A percentile compares a stretch with the other conserved stretches of the same genome.
These are phyloP conservation scores for Metschnikowia similis DNA, from an alignment of 805 yeast species.

Conservation along the genomic window DNA sequence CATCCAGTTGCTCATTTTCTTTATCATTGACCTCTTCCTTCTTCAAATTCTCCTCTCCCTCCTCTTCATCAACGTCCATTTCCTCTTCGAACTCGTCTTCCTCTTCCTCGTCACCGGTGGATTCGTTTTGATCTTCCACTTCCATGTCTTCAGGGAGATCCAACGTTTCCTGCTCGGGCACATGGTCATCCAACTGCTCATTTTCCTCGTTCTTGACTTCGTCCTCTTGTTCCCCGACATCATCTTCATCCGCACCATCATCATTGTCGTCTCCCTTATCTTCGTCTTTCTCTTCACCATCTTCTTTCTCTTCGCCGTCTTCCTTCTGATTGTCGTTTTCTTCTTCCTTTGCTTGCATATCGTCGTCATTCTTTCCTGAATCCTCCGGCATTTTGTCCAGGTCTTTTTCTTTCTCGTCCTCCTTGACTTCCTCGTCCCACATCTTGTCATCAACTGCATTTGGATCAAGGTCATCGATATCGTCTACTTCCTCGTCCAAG, in stretches of 20 bases:
- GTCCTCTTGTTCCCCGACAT: constrained; percentile 80
- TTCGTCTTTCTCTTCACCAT: constrained; percentile 41
- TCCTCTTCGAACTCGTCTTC: constrained; percentile 19
- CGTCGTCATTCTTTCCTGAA: constrained; percentile 47
- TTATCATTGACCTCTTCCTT: constrained; percentile 18
- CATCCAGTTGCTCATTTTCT: constrained; percentile 16
- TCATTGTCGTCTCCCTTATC: constrained; percentile 36
- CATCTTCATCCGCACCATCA: constrained; percentile 59
- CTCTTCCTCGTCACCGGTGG: constrained; percentile 34
- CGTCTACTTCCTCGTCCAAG: constrained; percentile 84
- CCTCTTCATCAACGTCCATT: constrained; percentile 11
- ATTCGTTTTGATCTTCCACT: constrained; percentile 73
- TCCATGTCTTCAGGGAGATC: constrained; percentile 92
- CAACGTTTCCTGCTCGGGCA: constrained; percentile 79
- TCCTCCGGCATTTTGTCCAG: constrained; percentile 65
- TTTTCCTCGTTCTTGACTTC: constrained; percentile 65
- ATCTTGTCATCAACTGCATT: constrained; percentile 93
- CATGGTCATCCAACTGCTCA: constrained; percentile 66
- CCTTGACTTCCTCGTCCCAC: constrained; percentile 93
- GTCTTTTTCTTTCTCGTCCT: constrained; percentile 74
- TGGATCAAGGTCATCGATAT: constrained; percentile 85
- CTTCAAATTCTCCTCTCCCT: constrained; percentile 19
- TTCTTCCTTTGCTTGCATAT: constrained; percentile 43
- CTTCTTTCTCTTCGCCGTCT: constrained; percentile 42
- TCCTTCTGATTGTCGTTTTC: constrained; percentile 38